Conservation (phyloP, 257 asterid species). For the Euphrasia confusa region DNA sequence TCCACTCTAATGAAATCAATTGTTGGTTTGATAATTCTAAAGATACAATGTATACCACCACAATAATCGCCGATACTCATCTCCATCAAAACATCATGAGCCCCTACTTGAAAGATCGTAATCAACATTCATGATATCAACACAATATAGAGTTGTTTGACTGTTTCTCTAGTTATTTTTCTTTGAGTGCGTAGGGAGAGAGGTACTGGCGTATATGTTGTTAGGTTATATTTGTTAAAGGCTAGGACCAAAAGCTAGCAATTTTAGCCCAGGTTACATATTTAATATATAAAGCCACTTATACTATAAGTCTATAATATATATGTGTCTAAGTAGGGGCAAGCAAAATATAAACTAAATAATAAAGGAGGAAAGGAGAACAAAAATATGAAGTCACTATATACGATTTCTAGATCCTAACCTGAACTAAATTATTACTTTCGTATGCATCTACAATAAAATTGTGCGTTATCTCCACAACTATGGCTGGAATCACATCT, state of each 20-base stretch:
- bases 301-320: not conserved
- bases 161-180: constrained; percentile 7
- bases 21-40: not conserved
- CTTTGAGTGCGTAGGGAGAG: not conserved
- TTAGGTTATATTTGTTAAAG: too few relatives aligned
- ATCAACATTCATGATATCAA: too few relatives aligned
- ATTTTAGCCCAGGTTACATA: too few relatives aligned
- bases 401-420: constrained; percentile 12
- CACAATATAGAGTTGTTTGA: too few relatives aligned
- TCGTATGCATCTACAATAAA: not conserved
- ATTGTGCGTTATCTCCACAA: constrained; percentile 8
- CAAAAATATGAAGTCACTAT: not conserved
- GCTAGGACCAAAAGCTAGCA: too few relatives aligned
- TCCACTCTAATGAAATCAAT: constrained; percentile 12
- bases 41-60: not conserved
- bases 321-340: constrained; percentile 5
- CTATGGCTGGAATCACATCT: constrained; percentile 25
- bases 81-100: constrained; percentile 10
- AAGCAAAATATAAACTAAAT: constrained; percentile 10
- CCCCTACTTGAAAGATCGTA: constrained; percentile 7
- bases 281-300: constrained; percentile 3
- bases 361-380: not conserved
- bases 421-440: not conserved
- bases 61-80: not conserved
- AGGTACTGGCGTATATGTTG: too few relatives aligned